Base-by-base conservation (phyloP, 2,329 filamentous ascomycete species). In the Colletotrichum euphorbiae region DNA sequence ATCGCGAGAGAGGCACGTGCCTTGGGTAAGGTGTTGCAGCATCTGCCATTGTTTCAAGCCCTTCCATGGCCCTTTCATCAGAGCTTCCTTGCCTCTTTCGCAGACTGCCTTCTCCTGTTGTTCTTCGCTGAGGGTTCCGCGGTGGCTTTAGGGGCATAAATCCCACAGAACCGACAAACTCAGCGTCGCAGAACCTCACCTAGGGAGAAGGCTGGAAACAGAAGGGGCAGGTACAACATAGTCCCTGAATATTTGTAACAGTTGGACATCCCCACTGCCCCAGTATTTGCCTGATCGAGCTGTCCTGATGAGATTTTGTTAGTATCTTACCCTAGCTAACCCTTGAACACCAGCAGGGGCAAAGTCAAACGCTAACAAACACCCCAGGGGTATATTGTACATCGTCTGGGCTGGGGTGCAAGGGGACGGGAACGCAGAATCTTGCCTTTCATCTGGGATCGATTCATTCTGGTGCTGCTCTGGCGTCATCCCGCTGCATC, bases 1-100 rank as follows among this genome's bases (percentile, higher is more conserved):
- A 51, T 15, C 28, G 24, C 24, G 24, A 24, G 24, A 3, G 24
- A 24, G 21, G 21, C 1, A 24, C 21, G 21, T 6, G 2, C 24
- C 48, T 51, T 51, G 17, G 24, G 24, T 51, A 51, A 51, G 9
- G 17, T 24, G 2, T 36, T 45, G 64, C 63, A 62, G 43, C 64
- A 67, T 64, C 60, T 68, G 52, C 52, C 52, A 46, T 36, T 52
- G 64, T 64, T 40, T 54, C 59, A 51, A 67, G 52, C 43, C n/a
- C 13, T 64, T 7, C 38, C 12, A 17, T 46, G 36, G 60, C 48
- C 65, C 60, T 45, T 67, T 67, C 60, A 58, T 67, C 60, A 64
- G 45, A 67, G 45, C 61, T 50, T 64, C 24, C 64, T 51, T 48
- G 64, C 21, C 42, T 13, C 6, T 28, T 56, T 56, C 12, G 21